phyloP scores from a whole-genome alignment of 352 stramenopile genomes.

The Globisporangium polare region DNA sequence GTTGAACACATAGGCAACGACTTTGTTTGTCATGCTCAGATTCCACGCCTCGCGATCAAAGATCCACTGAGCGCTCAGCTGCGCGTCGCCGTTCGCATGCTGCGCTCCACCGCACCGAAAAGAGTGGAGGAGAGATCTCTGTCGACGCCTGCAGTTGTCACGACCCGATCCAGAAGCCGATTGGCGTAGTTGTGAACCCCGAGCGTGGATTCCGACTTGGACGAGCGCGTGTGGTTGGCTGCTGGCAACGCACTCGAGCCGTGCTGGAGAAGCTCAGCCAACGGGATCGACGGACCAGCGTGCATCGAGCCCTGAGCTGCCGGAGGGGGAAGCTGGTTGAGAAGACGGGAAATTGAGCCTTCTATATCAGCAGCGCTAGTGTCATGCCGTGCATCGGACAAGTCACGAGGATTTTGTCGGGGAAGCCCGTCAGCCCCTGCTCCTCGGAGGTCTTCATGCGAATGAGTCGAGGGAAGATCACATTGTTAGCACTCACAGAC shows the following conservation, averaged over 20 bases:
- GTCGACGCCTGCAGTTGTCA: not conserved
- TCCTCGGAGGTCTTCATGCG: not conserved
- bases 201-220: not conserved
- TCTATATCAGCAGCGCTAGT: not conserved
- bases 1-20: slow-evolving; percentile 22
- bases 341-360: not conserved
- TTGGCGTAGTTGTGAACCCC: not conserved
- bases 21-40: slow-evolving; percentile 17
- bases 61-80: slow-evolving; percentile 15
- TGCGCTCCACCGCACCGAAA: slow-evolving; percentile 9
- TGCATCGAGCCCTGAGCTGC: not conserved
- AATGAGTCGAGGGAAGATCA: slow-evolving; percentile 14
- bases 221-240: not conserved
- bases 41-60: slow-evolving; percentile 17
- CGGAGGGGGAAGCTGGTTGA: not conserved
- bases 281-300: not conserved
- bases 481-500: not conserved
- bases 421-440: not conserved
- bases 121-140: not conserved
- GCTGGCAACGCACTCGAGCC: too few relatives aligned
- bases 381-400: not conserved
- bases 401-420: not conserved
- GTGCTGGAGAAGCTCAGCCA: too few relatives aligned
- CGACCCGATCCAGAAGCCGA: not conserved
- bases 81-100: slow-evolving; percentile 2